A percentile compares a stretch with the other conserved stretches of the same genome.
Evolutionary conservation across 192 early-diverging fungal genomes (phyloP).

Genomic region (Linnemannia hyalina): DNA sequence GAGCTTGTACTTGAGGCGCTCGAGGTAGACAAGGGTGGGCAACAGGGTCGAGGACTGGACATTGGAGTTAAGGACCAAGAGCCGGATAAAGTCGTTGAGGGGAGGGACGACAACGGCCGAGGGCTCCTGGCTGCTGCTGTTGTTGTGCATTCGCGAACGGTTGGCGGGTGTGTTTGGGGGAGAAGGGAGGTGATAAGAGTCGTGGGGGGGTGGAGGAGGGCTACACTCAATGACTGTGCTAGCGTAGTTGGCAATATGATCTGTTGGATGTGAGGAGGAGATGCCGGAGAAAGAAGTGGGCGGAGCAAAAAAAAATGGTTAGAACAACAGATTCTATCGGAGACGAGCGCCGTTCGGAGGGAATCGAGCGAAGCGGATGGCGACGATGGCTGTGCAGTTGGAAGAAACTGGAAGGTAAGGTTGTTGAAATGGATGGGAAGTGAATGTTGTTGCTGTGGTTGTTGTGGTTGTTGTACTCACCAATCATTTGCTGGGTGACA

Average conservation of each 20-base stretch:
- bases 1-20: conserved; percentile 71
- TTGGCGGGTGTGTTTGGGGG: conserved; percentile 37
- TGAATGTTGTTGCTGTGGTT: neutral
- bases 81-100: conserved; percentile 72
- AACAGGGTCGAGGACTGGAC: conserved; percentile 80
- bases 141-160: conserved; percentile 16
- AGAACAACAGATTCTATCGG: neutral
- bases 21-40: conserved; percentile 78
- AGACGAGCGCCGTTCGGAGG: neutral
- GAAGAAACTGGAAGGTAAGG: too few species aligned
- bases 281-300: neutral
- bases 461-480: conserved; percentile 12
- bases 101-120: conserved; percentile 62
- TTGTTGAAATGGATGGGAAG: too few species aligned
- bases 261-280: neutral
- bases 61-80: conserved; percentile 75
- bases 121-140: conserved; percentile 10
- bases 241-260: conserved; percentile 50
- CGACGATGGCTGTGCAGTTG: neutral
- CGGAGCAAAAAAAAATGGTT: neutral
- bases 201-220: conserved; percentile 22
- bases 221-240: conserved; percentile 55
- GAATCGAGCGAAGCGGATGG: neutral
- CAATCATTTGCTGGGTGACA: conserved; percentile 57
- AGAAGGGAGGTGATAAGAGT: conserved; percentile 30